Evolutionary conservation across 1,139 yeast genomes (phyloP).

Genomic region (Zygosaccharomyces sapae): DNA sequence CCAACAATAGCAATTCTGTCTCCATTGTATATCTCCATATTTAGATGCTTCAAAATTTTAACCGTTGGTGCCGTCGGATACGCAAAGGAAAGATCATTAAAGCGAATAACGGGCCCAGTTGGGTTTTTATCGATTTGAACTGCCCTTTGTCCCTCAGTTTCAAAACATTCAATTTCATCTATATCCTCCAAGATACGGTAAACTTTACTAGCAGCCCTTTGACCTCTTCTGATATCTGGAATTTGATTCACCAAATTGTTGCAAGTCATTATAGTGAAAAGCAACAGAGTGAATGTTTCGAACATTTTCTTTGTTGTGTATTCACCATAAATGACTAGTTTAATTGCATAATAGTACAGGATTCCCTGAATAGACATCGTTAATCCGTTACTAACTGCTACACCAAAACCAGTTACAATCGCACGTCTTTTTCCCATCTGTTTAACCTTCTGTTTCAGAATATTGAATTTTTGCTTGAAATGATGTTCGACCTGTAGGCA

Average conservation of each 20-base stretch:
- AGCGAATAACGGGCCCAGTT: constrained; percentile 35
- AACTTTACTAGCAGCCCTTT: constrained; percentile 60
- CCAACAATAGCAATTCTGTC: constrained; percentile 66
- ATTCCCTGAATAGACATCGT: constrained; percentile 63
- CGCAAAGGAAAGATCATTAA: constrained; percentile 46
- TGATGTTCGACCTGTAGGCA: constrained; percentile 49
- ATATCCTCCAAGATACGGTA: constrained; percentile 42
- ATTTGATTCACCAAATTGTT: constrained; percentile 55
- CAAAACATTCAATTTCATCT: constrained; percentile 8
- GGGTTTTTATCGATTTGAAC: constrained; percentile 20
- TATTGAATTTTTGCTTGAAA: constrained; percentile 43
- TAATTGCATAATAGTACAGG: constrained; percentile 71
- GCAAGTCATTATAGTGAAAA: constrained; percentile 69
- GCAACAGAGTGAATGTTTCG: constrained; percentile 64
- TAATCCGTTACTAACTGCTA: constrained; percentile 52
- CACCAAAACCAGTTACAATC: constrained; percentile 52
- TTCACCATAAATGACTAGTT: constrained; percentile 52
- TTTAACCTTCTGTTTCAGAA: constrained; percentile 34
- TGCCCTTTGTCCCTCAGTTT: constrained; percentile 12
- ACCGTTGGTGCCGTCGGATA: constrained; percentile 40
- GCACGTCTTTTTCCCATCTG: constrained; percentile 48
- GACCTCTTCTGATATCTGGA: constrained; percentile 76
- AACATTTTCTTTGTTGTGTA: constrained; percentile 57
- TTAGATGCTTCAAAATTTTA: constrained; percentile 40
- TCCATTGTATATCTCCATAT: constrained; percentile 43